A percentile compares a stretch with the other conserved stretches of the same genome.
Conservation (phyloP, 2,329 filamentous ascomycete genomes). For the Geosmithia morbida region DNA sequence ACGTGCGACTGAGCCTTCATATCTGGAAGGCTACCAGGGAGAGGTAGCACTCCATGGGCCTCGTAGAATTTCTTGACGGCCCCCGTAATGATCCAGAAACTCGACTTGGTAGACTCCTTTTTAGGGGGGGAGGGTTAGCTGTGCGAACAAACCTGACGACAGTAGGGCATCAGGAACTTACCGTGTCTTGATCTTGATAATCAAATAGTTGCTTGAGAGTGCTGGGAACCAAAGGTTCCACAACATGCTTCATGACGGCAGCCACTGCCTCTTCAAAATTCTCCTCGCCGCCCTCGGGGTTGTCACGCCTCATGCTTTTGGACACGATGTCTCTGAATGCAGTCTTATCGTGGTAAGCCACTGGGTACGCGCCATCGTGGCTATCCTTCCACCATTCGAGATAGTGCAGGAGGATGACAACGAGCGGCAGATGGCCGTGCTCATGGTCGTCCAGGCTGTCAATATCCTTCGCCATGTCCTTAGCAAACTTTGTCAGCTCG, state of each 20-base stretch:
- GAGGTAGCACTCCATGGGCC: constrained; percentile 58
- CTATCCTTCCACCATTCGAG: constrained; percentile 64
- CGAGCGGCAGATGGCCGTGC: constrained; percentile 83
- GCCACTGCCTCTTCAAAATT: constrained; percentile 89
- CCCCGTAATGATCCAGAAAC: constrained; percentile 81
- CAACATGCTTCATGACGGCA: constrained; percentile 79
- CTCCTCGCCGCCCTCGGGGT: constrained; percentile 78
- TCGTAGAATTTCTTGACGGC: constrained; percentile 67
- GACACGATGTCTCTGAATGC: constrained; percentile 63
- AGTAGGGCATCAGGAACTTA: constrained; percentile 21
- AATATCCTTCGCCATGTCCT: constrained; percentile 53
- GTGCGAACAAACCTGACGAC: constrained; percentile 5
- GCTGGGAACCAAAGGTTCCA: constrained; percentile 49
- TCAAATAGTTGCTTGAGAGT: constrained; percentile 67
- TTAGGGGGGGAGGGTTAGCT: too few species aligned
- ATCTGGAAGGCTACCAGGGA: constrained; percentile 80
- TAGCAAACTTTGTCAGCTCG: constrained; percentile 55
- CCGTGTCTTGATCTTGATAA: constrained; percentile 34
- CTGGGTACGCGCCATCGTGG: constrained; percentile 55
- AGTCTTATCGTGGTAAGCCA: constrained; percentile 71
- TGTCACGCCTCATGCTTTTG: constrained; percentile 52
- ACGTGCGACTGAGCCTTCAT: constrained; percentile 93
- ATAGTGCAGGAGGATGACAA: constrained; percentile 70
- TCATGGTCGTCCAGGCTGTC: constrained; percentile 60
- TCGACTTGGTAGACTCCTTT: constrained; percentile 32